Conservation (phyloP, 2,329 filamentous ascomycete genomes). For the Cercospora sp. region DNA sequence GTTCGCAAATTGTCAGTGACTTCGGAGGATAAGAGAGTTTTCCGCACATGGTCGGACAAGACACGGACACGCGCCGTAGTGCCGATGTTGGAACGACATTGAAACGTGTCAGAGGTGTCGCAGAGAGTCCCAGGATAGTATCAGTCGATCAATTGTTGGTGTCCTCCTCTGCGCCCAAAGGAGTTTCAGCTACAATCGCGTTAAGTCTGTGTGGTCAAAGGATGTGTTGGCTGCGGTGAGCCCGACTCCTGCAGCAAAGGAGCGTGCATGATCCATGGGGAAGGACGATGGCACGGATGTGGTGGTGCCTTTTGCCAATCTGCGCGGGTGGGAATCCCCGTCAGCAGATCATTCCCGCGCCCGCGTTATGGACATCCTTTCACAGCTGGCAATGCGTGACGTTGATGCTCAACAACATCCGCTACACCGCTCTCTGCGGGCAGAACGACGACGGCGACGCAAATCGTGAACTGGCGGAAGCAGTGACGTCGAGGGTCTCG, state of each 20-base stretch:
- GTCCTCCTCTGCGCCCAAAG: background rate
- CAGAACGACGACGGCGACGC: background rate
- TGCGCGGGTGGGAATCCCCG: constrained; percentile 2
- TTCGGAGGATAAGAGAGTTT: background rate
- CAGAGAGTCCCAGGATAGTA: background rate
- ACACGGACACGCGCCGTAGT: background rate
- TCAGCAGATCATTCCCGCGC: background rate
- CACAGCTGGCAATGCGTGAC: background rate
- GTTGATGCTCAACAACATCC: background rate
- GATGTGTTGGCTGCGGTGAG: constrained; percentile 1
- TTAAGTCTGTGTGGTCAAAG: background rate
- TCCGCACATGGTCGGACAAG: constrained; percentile 9
- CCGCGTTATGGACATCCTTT: background rate
- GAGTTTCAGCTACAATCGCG: background rate
- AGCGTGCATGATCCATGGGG: constrained; percentile 5
- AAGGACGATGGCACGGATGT: background rate
- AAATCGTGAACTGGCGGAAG: background rate
- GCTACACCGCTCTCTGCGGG: background rate
- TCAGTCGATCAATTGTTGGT: background rate
- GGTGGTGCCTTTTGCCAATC: constrained; percentile 1
- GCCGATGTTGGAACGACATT: constrained; percentile 6
- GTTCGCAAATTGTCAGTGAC: background rate
- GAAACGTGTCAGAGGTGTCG: background rate
- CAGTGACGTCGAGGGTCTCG: constrained; percentile 5
- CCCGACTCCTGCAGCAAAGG: background rate